Evolutionary conservation across 2,329 filamentous ascomycete species (phyloP).

Genomic region (Calonectria pseudoreteaudii): DNA sequence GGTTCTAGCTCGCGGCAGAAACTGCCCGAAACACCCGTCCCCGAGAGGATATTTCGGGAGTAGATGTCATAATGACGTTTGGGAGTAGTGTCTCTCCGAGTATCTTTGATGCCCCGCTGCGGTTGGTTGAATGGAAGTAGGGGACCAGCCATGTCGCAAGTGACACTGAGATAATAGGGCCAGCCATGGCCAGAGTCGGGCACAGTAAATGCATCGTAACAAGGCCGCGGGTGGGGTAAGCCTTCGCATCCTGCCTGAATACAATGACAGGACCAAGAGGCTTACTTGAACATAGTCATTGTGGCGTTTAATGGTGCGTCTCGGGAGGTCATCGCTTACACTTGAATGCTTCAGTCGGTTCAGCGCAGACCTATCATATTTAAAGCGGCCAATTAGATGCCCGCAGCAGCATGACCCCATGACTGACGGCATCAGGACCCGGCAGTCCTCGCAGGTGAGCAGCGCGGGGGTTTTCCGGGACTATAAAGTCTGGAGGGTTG

Average conservation of each 20-base stretch:
- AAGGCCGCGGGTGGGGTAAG: not conserved
- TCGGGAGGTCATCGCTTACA: slow-evolving; percentile 6
- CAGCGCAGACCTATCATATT: not conserved
- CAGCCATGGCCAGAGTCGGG: not conserved
- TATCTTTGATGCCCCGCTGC: not conserved
- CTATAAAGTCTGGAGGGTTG: not conserved
- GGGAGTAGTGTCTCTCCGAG: not conserved
- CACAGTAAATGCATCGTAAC: not conserved
- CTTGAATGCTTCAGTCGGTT: not conserved
- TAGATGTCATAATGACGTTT: not conserved
- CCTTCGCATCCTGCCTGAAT: not conserved
- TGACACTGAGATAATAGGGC: not conserved
- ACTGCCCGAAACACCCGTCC: not conserved
- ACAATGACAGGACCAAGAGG: not conserved
- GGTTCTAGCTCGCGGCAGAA: not conserved
- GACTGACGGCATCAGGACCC: not conserved
- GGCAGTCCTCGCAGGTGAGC: not conserved
- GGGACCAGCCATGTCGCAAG: not conserved
- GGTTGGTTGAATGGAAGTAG: not conserved
- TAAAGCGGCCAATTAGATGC: not conserved
- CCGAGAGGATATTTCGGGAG: not conserved
- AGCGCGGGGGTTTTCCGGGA: not conserved
- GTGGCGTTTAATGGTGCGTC: slow-evolving; percentile 11
- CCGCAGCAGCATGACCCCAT: not conserved
- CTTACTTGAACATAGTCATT: not conserved